Percentiles rank a stretch among this genome's conserved stretches.
These are phyloP conservation scores for Geotrichum candidum DNA, from an alignment of 1,139 yeast genomes.

Conservation along the genomic window DNA sequence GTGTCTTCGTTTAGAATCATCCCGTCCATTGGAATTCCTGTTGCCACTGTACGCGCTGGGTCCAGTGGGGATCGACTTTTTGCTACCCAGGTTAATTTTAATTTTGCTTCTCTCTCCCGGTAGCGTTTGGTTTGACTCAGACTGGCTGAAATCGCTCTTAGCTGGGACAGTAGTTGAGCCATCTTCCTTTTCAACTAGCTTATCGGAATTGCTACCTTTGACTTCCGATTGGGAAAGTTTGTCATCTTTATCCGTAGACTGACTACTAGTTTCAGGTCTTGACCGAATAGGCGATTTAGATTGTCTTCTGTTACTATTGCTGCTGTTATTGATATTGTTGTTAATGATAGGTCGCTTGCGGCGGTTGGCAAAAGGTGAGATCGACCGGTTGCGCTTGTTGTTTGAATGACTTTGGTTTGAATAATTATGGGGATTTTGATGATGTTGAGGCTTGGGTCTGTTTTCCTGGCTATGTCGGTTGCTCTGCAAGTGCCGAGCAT, in stretches of 20 bases:
- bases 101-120: slow-evolving; percentile 12
- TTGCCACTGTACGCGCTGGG: slow-evolving; percentile 8
- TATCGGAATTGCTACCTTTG: not conserved
- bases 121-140: slow-evolving; percentile 1
- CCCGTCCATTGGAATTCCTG: not conserved
- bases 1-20: not conserved
- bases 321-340: not conserved
- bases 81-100: slow-evolving; percentile 8
- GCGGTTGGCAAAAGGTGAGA: not conserved
- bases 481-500: not conserved
- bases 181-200: not conserved
- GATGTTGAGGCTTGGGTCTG: not conserved
- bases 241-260: slow-evolving; percentile 2
- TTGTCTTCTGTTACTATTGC: not conserved
- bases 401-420: not conserved
- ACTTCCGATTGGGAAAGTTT: not conserved
- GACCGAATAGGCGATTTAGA: not conserved
- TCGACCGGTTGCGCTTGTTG: not conserved
- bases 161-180: not conserved
- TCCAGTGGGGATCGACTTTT: slow-evolving; percentile 8
- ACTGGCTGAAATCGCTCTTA: not conserved
- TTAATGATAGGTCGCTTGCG: not conserved
- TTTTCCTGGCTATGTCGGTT: not conserved
- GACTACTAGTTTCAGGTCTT: not conserved
- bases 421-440: not conserved